These are phyloP conservation scores for Phytophthora megakarya DNA, from an alignment of 352 stramenopile genomes.

Conservation along the genomic window DNA sequence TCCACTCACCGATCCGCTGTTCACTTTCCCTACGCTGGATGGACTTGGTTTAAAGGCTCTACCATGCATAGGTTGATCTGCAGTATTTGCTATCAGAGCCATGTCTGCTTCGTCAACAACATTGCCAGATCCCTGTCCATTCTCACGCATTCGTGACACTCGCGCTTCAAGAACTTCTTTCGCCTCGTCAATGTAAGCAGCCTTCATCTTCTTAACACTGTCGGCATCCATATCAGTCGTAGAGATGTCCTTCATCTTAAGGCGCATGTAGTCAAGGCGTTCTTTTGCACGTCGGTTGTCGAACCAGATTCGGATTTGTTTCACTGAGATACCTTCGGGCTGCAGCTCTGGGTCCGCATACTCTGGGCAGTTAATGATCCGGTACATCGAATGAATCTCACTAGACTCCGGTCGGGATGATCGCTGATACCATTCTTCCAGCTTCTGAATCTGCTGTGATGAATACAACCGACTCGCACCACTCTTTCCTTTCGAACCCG, in stretches of 20 bases:
- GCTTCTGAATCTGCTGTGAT: slow-evolving; percentile 86
- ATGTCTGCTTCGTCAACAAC: slow-evolving; percentile 86
- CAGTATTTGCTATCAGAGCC: slow-evolving; percentile 55
- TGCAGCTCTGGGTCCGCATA: slow-evolving; percentile 86
- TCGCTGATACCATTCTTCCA: slow-evolving; percentile 90
- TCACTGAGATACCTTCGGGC: slow-evolving; percentile 85
- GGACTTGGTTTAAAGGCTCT: slow-evolving; percentile 44
- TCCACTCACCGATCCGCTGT: not conserved
- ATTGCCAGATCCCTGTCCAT: slow-evolving; percentile 62
- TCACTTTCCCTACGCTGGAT: slow-evolving; percentile 33
- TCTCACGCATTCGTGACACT: slow-evolving; percentile 82
- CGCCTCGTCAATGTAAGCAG: slow-evolving; percentile 86
- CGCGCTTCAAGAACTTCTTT: slow-evolving; percentile 87
- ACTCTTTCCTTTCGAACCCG: slow-evolving; percentile 68
- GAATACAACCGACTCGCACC: slow-evolving; percentile 85
- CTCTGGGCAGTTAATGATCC: slow-evolving; percentile 85
- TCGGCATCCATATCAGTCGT: slow-evolving; percentile 84
- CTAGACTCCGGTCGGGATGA: slow-evolving; percentile 79
- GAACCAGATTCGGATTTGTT: slow-evolving; percentile 90
- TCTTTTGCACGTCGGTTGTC: slow-evolving; percentile 88
- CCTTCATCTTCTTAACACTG: slow-evolving; percentile 88
- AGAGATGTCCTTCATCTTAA: slow-evolving; percentile 91
- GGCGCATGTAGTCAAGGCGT: slow-evolving; percentile 85
- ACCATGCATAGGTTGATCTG: slow-evolving; percentile 48
- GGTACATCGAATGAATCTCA: slow-evolving; percentile 91